Evolutionary conservation across 768 basidiomycete genomes (phyloP).

Genomic region (Crepidotus variabilis): DNA sequence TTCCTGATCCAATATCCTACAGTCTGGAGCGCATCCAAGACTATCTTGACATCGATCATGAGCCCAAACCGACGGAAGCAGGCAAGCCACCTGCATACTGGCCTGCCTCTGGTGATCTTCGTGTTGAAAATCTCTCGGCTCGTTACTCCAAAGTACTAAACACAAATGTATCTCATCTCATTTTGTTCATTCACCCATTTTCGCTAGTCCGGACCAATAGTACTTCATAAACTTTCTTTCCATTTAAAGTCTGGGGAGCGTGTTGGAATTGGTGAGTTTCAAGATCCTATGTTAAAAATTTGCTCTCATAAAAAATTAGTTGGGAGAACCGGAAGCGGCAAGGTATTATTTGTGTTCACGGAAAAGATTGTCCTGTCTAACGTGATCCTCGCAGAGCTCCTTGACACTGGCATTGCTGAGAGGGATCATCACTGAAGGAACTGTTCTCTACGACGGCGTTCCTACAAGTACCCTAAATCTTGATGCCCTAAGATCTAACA

Average conservation of each 20-base stretch:
- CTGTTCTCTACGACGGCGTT: slow-evolving; percentile 54
- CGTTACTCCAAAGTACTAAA: slow-evolving; percentile 38
- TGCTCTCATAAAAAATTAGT: slow-evolving; percentile 19
- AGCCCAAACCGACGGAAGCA: slow-evolving; percentile 33
- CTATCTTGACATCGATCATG: slow-evolving; percentile 58
- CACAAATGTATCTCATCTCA: neutral
- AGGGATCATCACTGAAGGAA: slow-evolving; percentile 54
- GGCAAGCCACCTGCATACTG: slow-evolving; percentile 62
- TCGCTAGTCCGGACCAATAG: slow-evolving; percentile 39
- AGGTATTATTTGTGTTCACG: slow-evolving; percentile 27
- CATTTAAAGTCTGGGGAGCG: slow-evolving; percentile 49
- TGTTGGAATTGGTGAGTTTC: slow-evolving; percentile 39
- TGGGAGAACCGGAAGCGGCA: slow-evolving; percentile 44
- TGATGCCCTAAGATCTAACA: slow-evolving; percentile 49
- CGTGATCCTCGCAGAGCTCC: slow-evolving; percentile 37
- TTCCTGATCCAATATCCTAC: slow-evolving; percentile 10
- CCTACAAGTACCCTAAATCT: slow-evolving; percentile 49
- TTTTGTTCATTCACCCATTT: neutral
- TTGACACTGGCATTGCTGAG: slow-evolving; percentile 52
- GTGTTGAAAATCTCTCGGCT: slow-evolving; percentile 52
- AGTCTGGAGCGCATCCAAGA: slow-evolving; percentile 70
- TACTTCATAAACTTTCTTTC: slow-evolving; percentile 52
- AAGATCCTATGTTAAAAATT: neutral
- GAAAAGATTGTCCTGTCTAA: neutral
- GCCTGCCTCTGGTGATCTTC: slow-evolving; percentile 56